phyloP scores from a whole-genome alignment of 1,284 basidiomycete genomes.

The Puccinia novopanici region DNA sequence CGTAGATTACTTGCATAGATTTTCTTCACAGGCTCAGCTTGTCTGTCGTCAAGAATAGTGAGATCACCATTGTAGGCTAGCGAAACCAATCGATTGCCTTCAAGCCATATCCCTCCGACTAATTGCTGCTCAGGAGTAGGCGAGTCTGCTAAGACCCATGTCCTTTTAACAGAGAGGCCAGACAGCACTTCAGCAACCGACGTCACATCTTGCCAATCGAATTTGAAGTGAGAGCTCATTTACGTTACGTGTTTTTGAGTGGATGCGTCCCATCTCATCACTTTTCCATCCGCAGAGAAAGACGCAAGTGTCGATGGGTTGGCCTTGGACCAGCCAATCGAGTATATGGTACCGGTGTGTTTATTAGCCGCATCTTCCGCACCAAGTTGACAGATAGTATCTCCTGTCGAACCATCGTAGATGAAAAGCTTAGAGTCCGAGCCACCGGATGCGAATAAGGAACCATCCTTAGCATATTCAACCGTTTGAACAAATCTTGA shows the following conservation, averaged over 20 bases:
- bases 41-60: constrained; percentile 78
- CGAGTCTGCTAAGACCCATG: constrained; percentile 35
- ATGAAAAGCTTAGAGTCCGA: constrained; percentile 85
- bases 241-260: constrained; percentile 36
- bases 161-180: constrained; percentile 4
- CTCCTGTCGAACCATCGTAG: constrained; percentile 88
- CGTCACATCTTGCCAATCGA: background rate
- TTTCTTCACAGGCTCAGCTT: constrained; percentile 60
- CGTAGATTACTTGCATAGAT: constrained; percentile 39
- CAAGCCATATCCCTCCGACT: constrained; percentile 70
- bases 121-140: constrained; percentile 66
- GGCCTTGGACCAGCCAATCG: constrained; percentile 63
- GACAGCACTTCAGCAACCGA: no score
- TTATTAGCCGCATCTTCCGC: constrained; percentile 69
- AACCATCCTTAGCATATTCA: constrained; percentile 76
- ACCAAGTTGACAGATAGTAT: constrained; percentile 70
- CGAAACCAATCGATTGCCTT: constrained; percentile 72
- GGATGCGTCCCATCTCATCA: constrained; percentile 69
- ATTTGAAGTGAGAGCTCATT: background rate
- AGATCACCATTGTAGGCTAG: constrained; percentile 81
- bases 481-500: constrained; percentile 93
- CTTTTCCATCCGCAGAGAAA: constrained; percentile 82
- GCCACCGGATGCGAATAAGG: constrained; percentile 83
- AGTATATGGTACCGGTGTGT: constrained; percentile 61
- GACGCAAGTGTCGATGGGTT: constrained; percentile 71